Percentiles rank a stretch among this genome's conserved stretches.
These are phyloP conservation scores for Crucihimalaya himalaica DNA, from an alignment of 345 rosid genomes.

Conservation along the genomic window DNA sequence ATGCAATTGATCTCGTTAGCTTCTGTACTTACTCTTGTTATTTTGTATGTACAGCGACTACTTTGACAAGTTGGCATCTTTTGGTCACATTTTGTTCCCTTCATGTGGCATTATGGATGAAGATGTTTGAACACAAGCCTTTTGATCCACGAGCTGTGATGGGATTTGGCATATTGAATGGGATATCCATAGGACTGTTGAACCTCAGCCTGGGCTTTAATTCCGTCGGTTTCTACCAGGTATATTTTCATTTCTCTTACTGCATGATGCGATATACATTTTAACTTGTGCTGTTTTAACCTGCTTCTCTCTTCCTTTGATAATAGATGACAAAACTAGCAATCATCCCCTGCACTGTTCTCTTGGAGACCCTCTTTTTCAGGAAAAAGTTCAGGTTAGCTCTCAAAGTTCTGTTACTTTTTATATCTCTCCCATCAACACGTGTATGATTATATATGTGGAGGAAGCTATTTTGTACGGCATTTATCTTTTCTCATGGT, in stretches of 20 bases:
- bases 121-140: constrained; percentile 98
- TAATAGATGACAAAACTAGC: constrained; percentile 98
- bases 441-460: constrained; percentile 12
- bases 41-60: constrained; percentile 68
- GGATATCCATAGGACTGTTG: constrained; percentile 93
- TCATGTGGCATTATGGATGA: constrained; percentile 97
- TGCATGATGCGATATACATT: constrained; percentile 6
- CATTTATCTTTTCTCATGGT: constrained; percentile 9
- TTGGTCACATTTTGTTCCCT: constrained; percentile 98
- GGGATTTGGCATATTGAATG: constrained; percentile 99
- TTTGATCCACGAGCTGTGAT: constrained; percentile 98
- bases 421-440: constrained; percentile 8
- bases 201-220: constrained; percentile 99
- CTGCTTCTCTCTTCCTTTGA: constrained; percentile 27
- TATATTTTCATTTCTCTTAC: constrained; percentile 37
- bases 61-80: constrained; percentile 99
- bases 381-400: constrained; percentile 91
- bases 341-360: constrained; percentile 97
- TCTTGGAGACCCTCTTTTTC: constrained; percentile 97
- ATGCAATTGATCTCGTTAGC: constrained; percentile 6
- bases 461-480: constrained; percentile 7
- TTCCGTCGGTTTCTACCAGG: constrained; percentile 99
- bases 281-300: constrained; percentile 2
- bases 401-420: constrained; percentile 7
- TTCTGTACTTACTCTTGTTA: constrained; percentile 28